Conservation (phyloP, 148 eudicot genomes). For the Euryodendron excelsum region DNA sequence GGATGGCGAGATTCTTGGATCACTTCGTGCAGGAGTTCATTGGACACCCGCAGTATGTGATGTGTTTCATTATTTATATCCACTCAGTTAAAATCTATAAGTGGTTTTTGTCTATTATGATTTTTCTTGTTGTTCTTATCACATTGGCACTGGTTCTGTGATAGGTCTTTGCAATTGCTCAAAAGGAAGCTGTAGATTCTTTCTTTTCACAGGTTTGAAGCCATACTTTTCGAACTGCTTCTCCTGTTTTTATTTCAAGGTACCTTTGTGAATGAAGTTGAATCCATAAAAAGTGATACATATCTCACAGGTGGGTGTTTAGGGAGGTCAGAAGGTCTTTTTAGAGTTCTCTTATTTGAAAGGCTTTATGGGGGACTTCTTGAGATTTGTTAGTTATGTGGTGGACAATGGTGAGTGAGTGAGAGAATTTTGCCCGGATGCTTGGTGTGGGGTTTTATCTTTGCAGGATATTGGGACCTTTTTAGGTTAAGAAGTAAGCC, state of each 20-base stretch:
- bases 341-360: no score
- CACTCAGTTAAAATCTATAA: background rate
- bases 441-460: no score
- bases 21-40: slow-evolving; percentile 95
- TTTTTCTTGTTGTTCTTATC: background rate
- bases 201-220: slow-evolving; percentile 83
- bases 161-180: slow-evolving; percentile 94
- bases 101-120: background rate
- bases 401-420: no score
- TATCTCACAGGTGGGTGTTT: background rate
- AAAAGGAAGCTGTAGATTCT: slow-evolving; percentile 88
- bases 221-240: background rate
- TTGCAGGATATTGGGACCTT: no score
- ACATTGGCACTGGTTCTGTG: slow-evolving; percentile 3
- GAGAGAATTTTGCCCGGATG: no score
- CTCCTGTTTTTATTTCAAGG: background rate
- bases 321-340: no score
- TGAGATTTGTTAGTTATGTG: no score
- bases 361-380: no score
- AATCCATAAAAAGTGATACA: background rate
- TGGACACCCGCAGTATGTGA: slow-evolving; percentile 91
- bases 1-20: slow-evolving; percentile 81
- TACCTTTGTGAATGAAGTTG: background rate
- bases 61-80: background rate
- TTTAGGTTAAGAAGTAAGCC: no score